Conservation (phyloP, 345 rosid species). For the Acer yangbiense region DNA sequence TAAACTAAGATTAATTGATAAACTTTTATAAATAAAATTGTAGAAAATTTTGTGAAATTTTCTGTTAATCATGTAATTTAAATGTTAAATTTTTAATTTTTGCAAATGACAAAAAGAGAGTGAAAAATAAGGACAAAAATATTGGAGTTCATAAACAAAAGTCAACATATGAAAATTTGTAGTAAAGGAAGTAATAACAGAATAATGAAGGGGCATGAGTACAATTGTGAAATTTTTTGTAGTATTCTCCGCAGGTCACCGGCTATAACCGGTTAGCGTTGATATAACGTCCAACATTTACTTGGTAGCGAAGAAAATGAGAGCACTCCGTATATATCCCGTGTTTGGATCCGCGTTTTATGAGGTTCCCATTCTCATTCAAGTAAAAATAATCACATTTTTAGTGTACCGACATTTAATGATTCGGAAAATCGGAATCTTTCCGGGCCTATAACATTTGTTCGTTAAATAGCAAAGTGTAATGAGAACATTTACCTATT, state of each 20-base stretch:
- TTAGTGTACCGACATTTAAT: background rate
- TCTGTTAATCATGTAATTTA: too few species aligned
- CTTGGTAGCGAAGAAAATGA: conserved; percentile 11
- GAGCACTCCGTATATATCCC: background rate
- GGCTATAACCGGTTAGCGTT: conserved; percentile 29
- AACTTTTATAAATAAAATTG: too few species aligned
- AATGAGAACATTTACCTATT: too few species aligned
- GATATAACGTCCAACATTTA: background rate
- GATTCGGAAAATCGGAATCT: background rate
- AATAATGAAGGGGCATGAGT: background rate
- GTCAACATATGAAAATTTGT: too few species aligned
- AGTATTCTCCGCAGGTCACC: background rate
- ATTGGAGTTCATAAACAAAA: too few species aligned
- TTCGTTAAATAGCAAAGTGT: too few species aligned
- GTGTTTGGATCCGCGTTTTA: conserved; percentile 20
- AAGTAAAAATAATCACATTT: background rate
- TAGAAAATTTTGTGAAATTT: too few species aligned
- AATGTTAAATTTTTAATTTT: too few species aligned
- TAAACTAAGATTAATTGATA: too few species aligned
- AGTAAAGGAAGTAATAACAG: background rate
- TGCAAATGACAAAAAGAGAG: too few species aligned
- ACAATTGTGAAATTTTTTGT: background rate
- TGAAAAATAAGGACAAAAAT: too few species aligned
- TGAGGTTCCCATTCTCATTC: background rate
- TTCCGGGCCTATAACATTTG: too few species aligned